Evolutionary conservation across 2,329 filamentous ascomycete genomes (phyloP).

Genomic region (Eutypa lata): DNA sequence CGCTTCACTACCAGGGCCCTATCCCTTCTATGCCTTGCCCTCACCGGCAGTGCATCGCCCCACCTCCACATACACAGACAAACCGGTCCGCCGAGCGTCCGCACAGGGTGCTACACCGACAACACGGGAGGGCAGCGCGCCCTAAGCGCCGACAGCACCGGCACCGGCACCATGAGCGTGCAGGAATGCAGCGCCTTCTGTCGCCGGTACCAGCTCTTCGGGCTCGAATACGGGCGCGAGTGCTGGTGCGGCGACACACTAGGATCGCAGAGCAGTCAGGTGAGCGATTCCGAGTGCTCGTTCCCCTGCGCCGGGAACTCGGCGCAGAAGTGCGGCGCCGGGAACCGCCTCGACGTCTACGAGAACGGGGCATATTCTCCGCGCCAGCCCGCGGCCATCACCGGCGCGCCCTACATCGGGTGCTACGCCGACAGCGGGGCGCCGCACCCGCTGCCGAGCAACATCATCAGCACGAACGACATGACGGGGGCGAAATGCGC

Average conservation of each 20-base stretch:
- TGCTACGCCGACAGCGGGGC: constrained; percentile 17
- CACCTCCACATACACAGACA: too few relatives aligned
- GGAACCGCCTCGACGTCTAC: constrained; percentile 14
- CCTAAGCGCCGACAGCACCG: constrained; percentile 6
- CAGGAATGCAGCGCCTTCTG: constrained; percentile 26
- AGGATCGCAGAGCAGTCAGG: constrained; percentile 1
- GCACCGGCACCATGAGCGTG: constrained; percentile 25
- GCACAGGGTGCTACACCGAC: constrained; percentile 12
- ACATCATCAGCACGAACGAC: constrained; percentile 5
- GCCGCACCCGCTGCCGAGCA: constrained; percentile 11
- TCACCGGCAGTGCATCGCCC: too few relatives aligned
- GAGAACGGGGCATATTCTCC: constrained; percentile 11
- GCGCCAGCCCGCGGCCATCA: constrained; percentile 4
- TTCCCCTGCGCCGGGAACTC: constrained; percentile 12
- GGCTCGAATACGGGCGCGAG: constrained; percentile 35
- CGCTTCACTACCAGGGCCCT: too few relatives aligned
- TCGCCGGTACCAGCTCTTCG: constrained; percentile 31
- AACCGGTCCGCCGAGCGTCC: neutral
- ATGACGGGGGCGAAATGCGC: constrained; percentile 31
- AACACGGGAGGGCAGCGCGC: constrained; percentile 5
- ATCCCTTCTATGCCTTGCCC: too few relatives aligned
- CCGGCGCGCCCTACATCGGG: constrained; percentile 11
- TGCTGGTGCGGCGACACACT: constrained; percentile 34
- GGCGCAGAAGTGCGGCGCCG: constrained; percentile 11
- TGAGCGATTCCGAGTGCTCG: constrained; percentile 9